Base-by-base conservation (phyloP, 1,139 yeast genomes). In the Magnusiomyces sp. region DNA sequence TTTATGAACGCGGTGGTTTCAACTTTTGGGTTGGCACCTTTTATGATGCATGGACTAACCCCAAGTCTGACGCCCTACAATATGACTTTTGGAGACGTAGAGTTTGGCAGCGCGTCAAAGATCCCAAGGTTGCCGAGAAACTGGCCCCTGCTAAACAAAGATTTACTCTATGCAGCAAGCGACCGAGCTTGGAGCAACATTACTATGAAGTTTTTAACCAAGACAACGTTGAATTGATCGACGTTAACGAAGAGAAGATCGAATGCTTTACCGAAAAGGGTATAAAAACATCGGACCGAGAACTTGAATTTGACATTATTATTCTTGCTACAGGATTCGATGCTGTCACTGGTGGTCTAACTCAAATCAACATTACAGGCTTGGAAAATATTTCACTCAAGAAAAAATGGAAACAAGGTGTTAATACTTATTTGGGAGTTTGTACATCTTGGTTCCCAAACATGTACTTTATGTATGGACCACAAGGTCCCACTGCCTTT, bases 281-380 rank as follows among this genome's bases (percentile, higher is more conserved):
- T 13, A 50, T 61, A 44, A 46, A 49, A 14, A 55, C 61, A 5
- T 45, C 45, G n/a, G 58, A 55, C 40, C 59, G 57, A n/a, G 56
- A 56, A 17, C 51, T 52, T 44, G 62, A 62, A 41, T 47, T 63
- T 49, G 67, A 63, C 47, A 42, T 59, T n/a, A 51, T 64, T 47
- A 53, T 60, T 17, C 55, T 62, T 37, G 68, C 68, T 11, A 64
- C 67, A n/a, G 68, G 67, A 2, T 64, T 64, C 51, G 68, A 64
- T 48, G 59, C 64, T 14, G 55, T 60, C 42, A 63, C 67, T 37
- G 68, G 68, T 14, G 64, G 64, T 9, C 56, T 62, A 43, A 56
- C 56, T 36, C 61, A 58, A 47, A 57, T 64, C 33, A 57, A 59
- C 33, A 47, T 62, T 27, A 49, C 48, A 2, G 62, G 65, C 10